Evolutionary conservation across 306 rosid genomes (phyloP).

Genomic region (Begonia fuchsioides): DNA sequence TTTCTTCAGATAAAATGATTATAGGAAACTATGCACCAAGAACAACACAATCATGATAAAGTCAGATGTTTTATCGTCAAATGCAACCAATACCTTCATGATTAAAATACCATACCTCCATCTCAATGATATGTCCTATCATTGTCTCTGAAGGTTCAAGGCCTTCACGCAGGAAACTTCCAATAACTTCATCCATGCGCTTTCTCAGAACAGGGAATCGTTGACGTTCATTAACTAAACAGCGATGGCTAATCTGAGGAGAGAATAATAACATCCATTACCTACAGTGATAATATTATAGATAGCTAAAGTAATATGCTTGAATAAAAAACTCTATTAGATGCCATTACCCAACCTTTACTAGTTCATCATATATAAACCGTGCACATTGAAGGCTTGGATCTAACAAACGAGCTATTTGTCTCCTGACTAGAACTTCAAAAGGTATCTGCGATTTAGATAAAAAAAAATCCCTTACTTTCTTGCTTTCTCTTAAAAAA

Average conservation of each 20-base stretch:
- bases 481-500: too few species aligned
- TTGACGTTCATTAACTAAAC: conserved; percentile 19
- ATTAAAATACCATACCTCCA: conserved; percentile 19
- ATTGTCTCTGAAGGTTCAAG: conserved; percentile 28
- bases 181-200: conserved; percentile 22
- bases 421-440: conserved; percentile 24
- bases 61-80: too few species aligned
- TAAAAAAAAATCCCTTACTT: background rate
- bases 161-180: conserved; percentile 21
- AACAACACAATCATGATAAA: too few species aligned
- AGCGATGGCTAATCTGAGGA: conserved; percentile 26
- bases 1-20: too few species aligned
- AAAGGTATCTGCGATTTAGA: conserved; percentile 26
- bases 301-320: too few species aligned
- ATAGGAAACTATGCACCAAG: too few species aligned
- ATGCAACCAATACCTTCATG: too few species aligned
- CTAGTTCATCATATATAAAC: conserved; percentile 26
- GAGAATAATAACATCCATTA: background rate
- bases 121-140: conserved; percentile 30
- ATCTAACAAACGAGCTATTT: conserved; percentile 26
- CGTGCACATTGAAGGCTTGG: conserved; percentile 35
- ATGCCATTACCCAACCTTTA: conserved; percentile 16
- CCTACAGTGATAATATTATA: too few species aligned
- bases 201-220: conserved; percentile 28
- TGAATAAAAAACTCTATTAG: too few species aligned